phyloP scores from a whole-genome alignment of 2,329 filamentous ascomycete species.

The Pseudonectria foliicola region DNA sequence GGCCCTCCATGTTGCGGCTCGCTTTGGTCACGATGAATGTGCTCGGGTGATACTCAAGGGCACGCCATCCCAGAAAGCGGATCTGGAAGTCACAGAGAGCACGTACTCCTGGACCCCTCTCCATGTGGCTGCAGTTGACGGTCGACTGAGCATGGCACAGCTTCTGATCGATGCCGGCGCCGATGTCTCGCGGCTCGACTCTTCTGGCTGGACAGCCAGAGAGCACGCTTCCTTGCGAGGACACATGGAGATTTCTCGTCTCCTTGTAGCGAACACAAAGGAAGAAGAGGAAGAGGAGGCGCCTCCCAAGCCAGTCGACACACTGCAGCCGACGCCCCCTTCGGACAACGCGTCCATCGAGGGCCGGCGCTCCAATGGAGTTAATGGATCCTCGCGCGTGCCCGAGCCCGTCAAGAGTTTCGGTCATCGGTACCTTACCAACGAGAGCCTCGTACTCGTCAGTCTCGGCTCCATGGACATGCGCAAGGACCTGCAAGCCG shows the following conservation, averaged over 20 bases:
- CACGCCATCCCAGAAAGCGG: conserved; percentile 60
- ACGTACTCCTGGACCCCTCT: conserved; percentile 94
- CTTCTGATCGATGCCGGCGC: conserved; percentile 73
- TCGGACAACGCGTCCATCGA: conserved; percentile 54
- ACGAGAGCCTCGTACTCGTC: conserved; percentile 84
- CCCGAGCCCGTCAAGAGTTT: conserved; percentile 88
- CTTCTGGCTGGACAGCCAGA: conserved; percentile 87
- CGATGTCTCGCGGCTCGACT: conserved; percentile 66
- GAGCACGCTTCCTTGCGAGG: conserved; percentile 90
- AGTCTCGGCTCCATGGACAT: conserved; percentile 94
- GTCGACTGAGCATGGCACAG: conserved; percentile 66
- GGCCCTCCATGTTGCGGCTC: conserved; percentile 82
- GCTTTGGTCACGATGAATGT: conserved; percentile 78
- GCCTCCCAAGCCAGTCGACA: conserved; percentile 13
- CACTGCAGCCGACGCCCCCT: conserved; percentile 18
- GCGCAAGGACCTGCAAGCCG: conserved; percentile 70
- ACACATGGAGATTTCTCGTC: conserved; percentile 71
- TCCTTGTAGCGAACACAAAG: conserved; percentile 49
- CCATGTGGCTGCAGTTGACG: conserved; percentile 87
- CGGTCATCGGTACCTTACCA: conserved; percentile 86
- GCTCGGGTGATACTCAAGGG: conserved; percentile 69
- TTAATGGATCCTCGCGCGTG: conserved; percentile 40
- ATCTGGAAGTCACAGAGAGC: conserved; percentile 72
- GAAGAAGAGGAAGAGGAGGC: conserved; percentile 27
- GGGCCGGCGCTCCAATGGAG: conserved; percentile 48